Conservation (phyloP, 306 rosid genomes). For the Sophora flavescens region DNA sequence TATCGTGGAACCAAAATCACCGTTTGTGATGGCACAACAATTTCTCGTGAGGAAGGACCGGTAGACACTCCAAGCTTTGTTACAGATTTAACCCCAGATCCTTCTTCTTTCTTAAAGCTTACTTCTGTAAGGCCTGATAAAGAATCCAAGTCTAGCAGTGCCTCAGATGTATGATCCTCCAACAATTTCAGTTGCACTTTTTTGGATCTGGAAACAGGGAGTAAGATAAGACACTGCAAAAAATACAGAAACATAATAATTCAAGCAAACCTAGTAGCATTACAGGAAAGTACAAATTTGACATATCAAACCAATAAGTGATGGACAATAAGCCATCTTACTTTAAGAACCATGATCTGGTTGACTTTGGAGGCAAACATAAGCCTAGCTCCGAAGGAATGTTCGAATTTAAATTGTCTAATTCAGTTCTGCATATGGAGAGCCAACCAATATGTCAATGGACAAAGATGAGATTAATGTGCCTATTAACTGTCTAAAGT, state of each 20-base stretch:
- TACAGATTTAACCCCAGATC: constrained; percentile 64
- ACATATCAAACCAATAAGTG: constrained; percentile 24
- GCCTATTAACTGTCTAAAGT: constrained; percentile 33
- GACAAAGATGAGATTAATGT: constrained; percentile 28
- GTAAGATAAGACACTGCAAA: constrained; percentile 35
- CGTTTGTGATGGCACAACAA: constrained; percentile 76
- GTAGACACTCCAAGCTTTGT: constrained; percentile 84
- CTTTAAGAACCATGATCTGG: constrained; percentile 87
- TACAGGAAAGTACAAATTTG: constrained; percentile 29
- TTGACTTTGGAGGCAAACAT: constrained; percentile 73
- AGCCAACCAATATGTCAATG: constrained; percentile 41
- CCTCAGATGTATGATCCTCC: constrained; percentile 74
- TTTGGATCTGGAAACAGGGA: constrained; percentile 66
- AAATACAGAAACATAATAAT: constrained; percentile 37
- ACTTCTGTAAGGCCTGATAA: constrained; percentile 91
- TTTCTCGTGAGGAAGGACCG: constrained; percentile 67
- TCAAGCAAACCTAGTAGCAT: constrained; percentile 44
- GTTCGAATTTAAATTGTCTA: constrained; percentile 54
- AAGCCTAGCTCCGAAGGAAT: constrained; percentile 75
- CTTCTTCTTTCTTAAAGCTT: constrained; percentile 69
- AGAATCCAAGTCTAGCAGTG: constrained; percentile 79
- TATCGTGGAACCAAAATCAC: constrained; percentile 93
- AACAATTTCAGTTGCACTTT: constrained; percentile 69
- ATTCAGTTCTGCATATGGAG: constrained; percentile 66
- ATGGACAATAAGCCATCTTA: constrained; percentile 56